Evolutionary conservation across 768 basidiomycete genomes (phyloP).

Genomic region (Russula earlei): DNA sequence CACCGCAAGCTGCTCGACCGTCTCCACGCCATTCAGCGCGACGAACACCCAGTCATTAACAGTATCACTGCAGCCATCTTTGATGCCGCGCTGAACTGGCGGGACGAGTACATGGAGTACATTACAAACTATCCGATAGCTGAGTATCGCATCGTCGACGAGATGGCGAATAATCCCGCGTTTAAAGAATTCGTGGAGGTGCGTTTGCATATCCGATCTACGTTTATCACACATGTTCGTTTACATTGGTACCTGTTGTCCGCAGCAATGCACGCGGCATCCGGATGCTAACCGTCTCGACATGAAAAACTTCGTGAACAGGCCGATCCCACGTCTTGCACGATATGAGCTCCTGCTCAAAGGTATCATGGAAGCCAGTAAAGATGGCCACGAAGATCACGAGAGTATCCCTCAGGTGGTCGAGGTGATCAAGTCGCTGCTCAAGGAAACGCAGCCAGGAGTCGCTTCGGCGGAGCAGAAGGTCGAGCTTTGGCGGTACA

Average conservation of each 20-base stretch:
- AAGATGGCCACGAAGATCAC: constrained; percentile 67
- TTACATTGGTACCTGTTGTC: not conserved
- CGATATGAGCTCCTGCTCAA: constrained; percentile 84
- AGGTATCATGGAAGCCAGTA: constrained; percentile 67
- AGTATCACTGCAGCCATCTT: constrained; percentile 78
- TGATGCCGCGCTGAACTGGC: constrained; percentile 86
- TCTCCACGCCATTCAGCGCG: constrained; percentile 79
- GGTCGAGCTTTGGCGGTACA: constrained; percentile 83
- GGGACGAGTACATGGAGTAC: constrained; percentile 88
- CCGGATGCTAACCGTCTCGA: constrained; percentile 74
- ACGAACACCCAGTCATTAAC: constrained; percentile 72
- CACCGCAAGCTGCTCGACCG: constrained; percentile 69
- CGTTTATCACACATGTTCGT: not conserved
- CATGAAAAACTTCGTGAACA: constrained; percentile 88
- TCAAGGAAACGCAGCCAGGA: constrained; percentile 82
- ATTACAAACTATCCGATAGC: constrained; percentile 91
- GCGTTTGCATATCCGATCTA: constrained; percentile 21
- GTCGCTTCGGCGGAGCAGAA: constrained; percentile 80
- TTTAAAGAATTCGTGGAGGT: constrained; percentile 84
- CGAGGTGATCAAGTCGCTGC: constrained; percentile 77
- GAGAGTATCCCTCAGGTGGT: constrained; percentile 78
- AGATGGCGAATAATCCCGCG: constrained; percentile 68
- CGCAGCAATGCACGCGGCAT: constrained; percentile 46
- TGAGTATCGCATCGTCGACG: constrained; percentile 78
- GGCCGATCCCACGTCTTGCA: constrained; percentile 82